Evolutionary conservation across 225 moss, liverwort and hornwort genomes (phyloP), one percentile per base, ranked within the genome.

Genomic region (Polytrichum formosum): DNA sequence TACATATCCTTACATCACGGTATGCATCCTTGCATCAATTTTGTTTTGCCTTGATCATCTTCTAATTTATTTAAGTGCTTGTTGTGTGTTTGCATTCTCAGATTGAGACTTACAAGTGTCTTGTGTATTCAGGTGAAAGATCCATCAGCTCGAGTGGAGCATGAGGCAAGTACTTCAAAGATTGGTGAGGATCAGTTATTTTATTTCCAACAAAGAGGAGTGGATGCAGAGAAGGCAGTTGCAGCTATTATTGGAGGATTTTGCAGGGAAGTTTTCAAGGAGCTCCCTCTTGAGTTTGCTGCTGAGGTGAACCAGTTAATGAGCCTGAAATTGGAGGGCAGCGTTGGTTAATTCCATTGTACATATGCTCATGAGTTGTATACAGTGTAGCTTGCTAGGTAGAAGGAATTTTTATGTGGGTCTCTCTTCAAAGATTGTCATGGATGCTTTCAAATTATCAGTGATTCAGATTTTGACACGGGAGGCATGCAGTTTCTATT

Each of bases 291-390:
- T 21, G 96, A 96, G 77, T 96, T 96, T 55, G 93, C 96, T 37
- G 91, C 96, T 5, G 96, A 96, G 80, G 96, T 96, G 65, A 96
- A 89, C 68, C 96, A 96, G 80, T 85, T 96, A 58, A 93, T 96
- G 96, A 96, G 96, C 80, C 82, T 96, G 83, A 96, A 96, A 82
- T 82, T 96, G 76, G 96, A 96, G 83, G 93, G 93, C 54, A 96
- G 93, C 55, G 93, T 93, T 28, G 93, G 93, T 71, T 93, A 81
- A 85, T 26, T 61, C 16, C 20, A 18, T 25, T 55, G 63, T 33
- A n/a, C 10, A 35, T 62, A 18, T 33, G 13, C 26, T 46, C 60
- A 46, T 64, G 61, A 67, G 66, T 58, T 80, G 77, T 83, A 80
- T 72, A 80, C 80, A 71, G 70, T 23, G 56, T 74, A 73, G 71